phyloP scores from a whole-genome alignment of 306 rosid species.

The Trifolium fragiferum region DNA sequence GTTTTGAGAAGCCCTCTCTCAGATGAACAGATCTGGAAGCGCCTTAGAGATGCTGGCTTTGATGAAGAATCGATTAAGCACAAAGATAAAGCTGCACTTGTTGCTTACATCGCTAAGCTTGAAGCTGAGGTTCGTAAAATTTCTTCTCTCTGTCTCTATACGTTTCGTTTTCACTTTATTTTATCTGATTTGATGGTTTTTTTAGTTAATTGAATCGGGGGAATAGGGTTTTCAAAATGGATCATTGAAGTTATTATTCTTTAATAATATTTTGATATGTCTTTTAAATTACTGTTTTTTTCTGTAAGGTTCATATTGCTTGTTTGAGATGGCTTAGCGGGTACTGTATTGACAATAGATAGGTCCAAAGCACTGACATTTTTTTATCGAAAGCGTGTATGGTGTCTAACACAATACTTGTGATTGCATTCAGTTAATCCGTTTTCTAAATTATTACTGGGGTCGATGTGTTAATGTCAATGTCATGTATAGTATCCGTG shows the following conservation, averaged over 20 bases:
- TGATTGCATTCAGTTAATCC: too few species aligned
- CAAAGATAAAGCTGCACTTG: constrained; percentile 90
- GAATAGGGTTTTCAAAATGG: neutral
- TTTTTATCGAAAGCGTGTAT: too few species aligned
- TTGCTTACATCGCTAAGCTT: constrained; percentile 85
- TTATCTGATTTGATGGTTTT: constrained; percentile 4
- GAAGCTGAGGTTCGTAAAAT: constrained; percentile 77
- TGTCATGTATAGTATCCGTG: too few species aligned
- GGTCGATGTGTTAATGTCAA: too few species aligned
- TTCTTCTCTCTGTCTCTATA: neutral
- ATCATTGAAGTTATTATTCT: constrained; percentile 20
- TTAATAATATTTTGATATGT: constrained; percentile 19
- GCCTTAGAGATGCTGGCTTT: constrained; percentile 78
- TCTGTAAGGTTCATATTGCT: neutral
- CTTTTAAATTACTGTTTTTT: constrained; percentile 14
- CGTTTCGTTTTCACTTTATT: neutral
- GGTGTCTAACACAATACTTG: too few species aligned
- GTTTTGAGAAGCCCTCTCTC: constrained; percentile 75
- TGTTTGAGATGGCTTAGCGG: constrained; percentile 7
- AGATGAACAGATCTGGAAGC: constrained; percentile 89
- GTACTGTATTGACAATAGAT: neutral
- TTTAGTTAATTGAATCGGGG: constrained; percentile 21
- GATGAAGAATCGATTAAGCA: constrained; percentile 85
- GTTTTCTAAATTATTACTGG: too few species aligned
- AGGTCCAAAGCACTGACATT: too few species aligned